Base-by-base conservation (phyloP, 805 yeast species). In the Suhomyces xylopsoci region DNA sequence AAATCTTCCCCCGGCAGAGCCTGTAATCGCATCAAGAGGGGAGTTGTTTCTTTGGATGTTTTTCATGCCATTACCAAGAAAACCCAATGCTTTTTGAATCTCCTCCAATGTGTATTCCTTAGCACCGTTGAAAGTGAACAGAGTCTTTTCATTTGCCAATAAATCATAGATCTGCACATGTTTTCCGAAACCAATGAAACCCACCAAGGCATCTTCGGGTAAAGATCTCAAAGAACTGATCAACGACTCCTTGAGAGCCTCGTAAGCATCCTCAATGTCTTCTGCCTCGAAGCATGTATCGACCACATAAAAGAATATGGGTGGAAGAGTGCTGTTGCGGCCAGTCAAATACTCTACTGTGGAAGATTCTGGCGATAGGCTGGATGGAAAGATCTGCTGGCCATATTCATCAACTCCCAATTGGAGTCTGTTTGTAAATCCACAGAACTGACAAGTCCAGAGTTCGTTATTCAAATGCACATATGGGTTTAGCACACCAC, bases 391-490 rank as follows among this genome's bases (percentile, higher is more conserved):
- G 15, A 48, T 49, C 6, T 60, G 57, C 24, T 56, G 62, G 48
- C 61, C 65, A 54, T 58, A 50, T 17, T 49, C 50, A 22, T 47
- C 49, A 20, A 24, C 30, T 5, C 38, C 26, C 68, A 63, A 34
- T 15, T 44, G 57, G 57, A 73, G 52, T 25, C 73, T 65, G 58
- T 83, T 83, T 48, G 78, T 70, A 36, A 72, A 66, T 5, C 73
- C 70, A 69, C 89, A 84, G 49, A 83, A 70, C 24, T 81, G 81
- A 66, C 89, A 84, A 3, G 74, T 58, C 88, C 88, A 84, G 7
- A 65, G 55, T 32, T 65, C 70, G 32, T 62, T 66, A 30, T 64
- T 66, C 30, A 75, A 63, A 7, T 67, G 61, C 30, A 77, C 79
- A 55, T 67, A 83, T 0, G 88, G 87, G 60, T 80, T 82, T 49